These are phyloP conservation scores for Phragmites australis DNA, from an alignment of 176 grass and related monocot species.

Conservation along the genomic window DNA sequence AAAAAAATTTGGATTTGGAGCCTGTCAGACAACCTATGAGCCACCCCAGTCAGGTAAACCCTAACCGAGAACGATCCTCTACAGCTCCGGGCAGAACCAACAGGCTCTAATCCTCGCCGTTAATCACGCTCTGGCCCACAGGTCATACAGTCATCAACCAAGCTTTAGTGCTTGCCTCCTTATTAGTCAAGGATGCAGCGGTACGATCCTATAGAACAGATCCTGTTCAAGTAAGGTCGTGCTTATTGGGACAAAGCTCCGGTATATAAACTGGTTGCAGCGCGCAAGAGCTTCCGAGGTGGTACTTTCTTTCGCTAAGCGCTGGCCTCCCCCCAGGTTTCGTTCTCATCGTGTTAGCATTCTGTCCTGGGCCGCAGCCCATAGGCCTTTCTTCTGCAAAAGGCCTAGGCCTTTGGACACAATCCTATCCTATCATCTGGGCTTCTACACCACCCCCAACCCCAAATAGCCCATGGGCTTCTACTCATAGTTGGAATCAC, in stretches of 20 bases:
- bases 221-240: conserved; percentile 38
- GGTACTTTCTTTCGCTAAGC: not conserved
- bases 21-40: conserved; percentile 24
- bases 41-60: not conserved
- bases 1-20: too few relatives aligned
- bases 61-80: not conserved
- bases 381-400: not conserved
- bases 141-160: not conserved
- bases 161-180: conserved; percentile 13
- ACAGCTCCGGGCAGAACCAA: not conserved
- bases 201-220: conserved; percentile 39
- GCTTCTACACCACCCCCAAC: too few relatives aligned
- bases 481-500: too few relatives aligned
- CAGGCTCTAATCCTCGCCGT: not conserved
- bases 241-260: accelerated
- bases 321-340: not conserved
- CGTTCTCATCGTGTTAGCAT: not conserved
- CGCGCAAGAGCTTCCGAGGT: not conserved
- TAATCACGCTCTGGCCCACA: conserved; percentile 30
- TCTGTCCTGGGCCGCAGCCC: not conserved
- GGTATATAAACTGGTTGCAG: not conserved
- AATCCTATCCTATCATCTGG: not conserved
- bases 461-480: too few relatives aligned
- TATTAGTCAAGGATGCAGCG: conserved; percentile 11
- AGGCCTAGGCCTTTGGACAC: not conserved